These are phyloP conservation scores for Davidsoniella virescens DNA, from an alignment of 2,329 filamentous ascomycete genomes.

Conservation along the genomic window DNA sequence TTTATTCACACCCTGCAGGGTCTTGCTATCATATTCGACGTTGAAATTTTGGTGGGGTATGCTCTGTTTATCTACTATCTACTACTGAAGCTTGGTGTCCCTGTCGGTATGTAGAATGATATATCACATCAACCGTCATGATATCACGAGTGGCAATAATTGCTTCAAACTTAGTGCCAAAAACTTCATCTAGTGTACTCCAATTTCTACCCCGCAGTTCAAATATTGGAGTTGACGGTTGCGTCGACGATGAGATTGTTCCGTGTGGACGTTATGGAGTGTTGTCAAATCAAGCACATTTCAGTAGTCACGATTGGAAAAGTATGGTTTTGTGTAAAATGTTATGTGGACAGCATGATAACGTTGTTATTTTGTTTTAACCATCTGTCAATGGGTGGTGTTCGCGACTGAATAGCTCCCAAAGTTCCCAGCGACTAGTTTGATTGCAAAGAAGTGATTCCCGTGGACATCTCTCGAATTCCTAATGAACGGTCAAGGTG, in stretches of 20 bases:
- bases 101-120: background rate
- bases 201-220: too few species aligned
- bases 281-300: too few species aligned
- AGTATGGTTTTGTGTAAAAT: background rate
- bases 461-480: conserved; percentile 12
- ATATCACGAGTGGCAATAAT: too few species aligned
- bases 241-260: background rate
- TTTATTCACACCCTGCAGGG: background rate
- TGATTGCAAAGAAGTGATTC: conserved; percentile 10
- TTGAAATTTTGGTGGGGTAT: background rate
- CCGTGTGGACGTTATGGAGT: too few species aligned
- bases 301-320: background rate
- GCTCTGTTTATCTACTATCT: background rate
- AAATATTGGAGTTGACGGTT: too few species aligned
- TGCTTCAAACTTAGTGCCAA: too few species aligned
- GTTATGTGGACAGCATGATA: conserved; percentile 5
- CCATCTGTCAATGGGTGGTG: conserved; percentile 5
- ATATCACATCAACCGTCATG: too few species aligned
- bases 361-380: conserved; percentile 5
- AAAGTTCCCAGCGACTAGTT: conserved; percentile 10
- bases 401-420: conserved; percentile 6
- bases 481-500: conserved; percentile 1
- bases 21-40: background rate
- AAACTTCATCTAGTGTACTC: too few species aligned
- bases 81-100: background rate